A percentile compares a stretch with the other conserved stretches of the same genome.
Conservation (phyloP, 2,329 filamentous ascomycete species). For the Penicillium crustosum region DNA sequence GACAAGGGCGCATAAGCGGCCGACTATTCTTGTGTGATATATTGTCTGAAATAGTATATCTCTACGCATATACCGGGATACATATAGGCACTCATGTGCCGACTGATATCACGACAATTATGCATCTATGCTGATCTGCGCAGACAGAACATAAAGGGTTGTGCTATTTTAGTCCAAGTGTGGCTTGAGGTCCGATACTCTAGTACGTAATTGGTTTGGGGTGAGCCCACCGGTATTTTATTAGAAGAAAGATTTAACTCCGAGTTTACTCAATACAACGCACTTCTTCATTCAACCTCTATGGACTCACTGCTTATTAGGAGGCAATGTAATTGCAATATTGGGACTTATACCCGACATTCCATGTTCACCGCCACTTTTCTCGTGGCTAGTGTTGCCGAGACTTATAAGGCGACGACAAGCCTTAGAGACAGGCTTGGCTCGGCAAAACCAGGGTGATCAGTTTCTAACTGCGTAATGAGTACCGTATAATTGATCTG, state of each 20-base stretch:
- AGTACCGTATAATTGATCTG: slow-evolving; percentile 1
- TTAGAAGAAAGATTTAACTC: too few relatives aligned
- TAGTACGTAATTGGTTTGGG: neutral
- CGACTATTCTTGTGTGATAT: too few relatives aligned
- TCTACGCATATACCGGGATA: neutral
- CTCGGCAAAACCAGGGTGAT: slow-evolving; percentile 5
- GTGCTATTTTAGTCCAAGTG: neutral
- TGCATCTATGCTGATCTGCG: neutral
- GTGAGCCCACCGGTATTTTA: neutral
- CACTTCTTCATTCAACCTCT: neutral
- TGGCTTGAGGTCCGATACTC: neutral
- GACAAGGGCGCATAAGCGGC: too few relatives aligned
- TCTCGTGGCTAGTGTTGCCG: slow-evolving; percentile 8
- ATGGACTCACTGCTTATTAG: neutral
- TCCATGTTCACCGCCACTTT: slow-evolving; percentile 18
- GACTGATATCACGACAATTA: neutral
- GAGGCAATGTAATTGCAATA: too few relatives aligned
- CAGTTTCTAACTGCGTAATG: slow-evolving; percentile 1
- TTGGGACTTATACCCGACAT: neutral
- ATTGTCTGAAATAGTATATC: too few relatives aligned
- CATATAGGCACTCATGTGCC: neutral
- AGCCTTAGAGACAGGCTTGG: slow-evolving; percentile 31
- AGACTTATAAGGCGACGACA: slow-evolving; percentile 26
- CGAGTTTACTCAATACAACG: neutral
- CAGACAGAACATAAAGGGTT: neutral